Conservation (phyloP, 345 rosid species). For the Nasturtium officinale region DNA sequence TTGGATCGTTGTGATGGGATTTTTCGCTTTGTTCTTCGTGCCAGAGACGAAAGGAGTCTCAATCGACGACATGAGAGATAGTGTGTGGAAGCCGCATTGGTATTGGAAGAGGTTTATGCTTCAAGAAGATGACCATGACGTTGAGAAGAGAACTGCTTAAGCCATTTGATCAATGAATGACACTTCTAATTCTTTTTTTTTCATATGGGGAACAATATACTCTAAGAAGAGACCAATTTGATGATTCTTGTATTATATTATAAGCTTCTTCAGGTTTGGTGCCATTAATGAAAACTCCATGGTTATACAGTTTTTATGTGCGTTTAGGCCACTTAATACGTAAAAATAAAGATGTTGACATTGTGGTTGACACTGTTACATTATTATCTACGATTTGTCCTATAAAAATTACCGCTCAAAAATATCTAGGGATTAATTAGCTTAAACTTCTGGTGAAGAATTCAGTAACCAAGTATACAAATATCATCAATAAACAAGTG, state of each 20-base stretch:
- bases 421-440: neutral
- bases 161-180: slow-evolving; percentile 4
- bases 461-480: neutral
- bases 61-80: slow-evolving; percentile 48
- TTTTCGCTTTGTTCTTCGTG: slow-evolving; percentile 44
- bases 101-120: slow-evolving; percentile 53
- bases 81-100: slow-evolving; percentile 55
- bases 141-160: slow-evolving; percentile 18
- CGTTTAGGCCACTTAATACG: neutral
- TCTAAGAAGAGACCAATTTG: slow-evolving; percentile 12
- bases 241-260: slow-evolving; percentile 17
- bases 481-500: too few species aligned
- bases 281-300: neutral
- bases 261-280: slow-evolving; percentile 26
- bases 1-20: slow-evolving; percentile 51
- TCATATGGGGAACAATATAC: neutral
- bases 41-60: slow-evolving; percentile 58
- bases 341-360: neutral
- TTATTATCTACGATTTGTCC: neutral
- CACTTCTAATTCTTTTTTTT: neutral
- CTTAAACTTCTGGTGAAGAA: neutral
- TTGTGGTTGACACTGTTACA: neutral
- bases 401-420: neutral
- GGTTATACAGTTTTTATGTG: neutral
- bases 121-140: slow-evolving; percentile 23